A percentile compares a stretch with the other conserved stretches of the same genome.
Evolutionary conservation across 2,329 filamentous ascomycete species (phyloP).

Genomic region (Fusarium metavorans): DNA sequence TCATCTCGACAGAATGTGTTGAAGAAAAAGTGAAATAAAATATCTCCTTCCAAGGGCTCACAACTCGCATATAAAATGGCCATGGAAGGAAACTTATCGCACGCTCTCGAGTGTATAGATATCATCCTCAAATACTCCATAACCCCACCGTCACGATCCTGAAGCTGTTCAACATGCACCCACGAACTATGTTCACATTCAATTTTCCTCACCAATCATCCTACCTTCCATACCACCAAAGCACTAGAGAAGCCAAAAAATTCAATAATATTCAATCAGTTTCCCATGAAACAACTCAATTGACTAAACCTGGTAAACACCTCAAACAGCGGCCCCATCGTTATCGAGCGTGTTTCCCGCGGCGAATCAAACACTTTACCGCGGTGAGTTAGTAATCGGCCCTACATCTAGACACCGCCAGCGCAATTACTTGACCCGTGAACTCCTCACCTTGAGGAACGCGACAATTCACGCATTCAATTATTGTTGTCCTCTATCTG

Average conservation of each 20-base stretch:
- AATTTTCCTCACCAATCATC: background rate
- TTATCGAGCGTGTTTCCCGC: background rate
- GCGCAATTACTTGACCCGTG: background rate
- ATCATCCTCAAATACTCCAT: background rate
- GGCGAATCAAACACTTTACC: constrained; percentile 1
- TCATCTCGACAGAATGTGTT: background rate
- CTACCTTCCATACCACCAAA: background rate
- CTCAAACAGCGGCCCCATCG: background rate
- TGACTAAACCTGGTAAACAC: background rate
- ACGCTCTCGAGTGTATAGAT: background rate
- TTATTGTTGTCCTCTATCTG: background rate
- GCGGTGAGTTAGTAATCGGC: constrained; percentile 1
- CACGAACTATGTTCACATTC: background rate
- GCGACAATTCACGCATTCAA: background rate
- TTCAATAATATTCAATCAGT: background rate
- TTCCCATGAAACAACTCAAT: background rate
- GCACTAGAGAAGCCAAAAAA: background rate
- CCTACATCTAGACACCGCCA: background rate
- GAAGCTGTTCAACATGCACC: background rate
- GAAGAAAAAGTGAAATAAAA: background rate
- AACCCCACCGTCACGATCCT: background rate
- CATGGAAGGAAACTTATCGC: accelerated
- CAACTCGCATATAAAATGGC: background rate
- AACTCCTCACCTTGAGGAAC: background rate
- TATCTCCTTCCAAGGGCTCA: background rate